Percentiles rank a stretch among this genome's conserved stretches.
phyloP scores from a whole-genome alignment of 495 filamentous ascomycete genomes.

The Podospora pseudocomata region DNA sequence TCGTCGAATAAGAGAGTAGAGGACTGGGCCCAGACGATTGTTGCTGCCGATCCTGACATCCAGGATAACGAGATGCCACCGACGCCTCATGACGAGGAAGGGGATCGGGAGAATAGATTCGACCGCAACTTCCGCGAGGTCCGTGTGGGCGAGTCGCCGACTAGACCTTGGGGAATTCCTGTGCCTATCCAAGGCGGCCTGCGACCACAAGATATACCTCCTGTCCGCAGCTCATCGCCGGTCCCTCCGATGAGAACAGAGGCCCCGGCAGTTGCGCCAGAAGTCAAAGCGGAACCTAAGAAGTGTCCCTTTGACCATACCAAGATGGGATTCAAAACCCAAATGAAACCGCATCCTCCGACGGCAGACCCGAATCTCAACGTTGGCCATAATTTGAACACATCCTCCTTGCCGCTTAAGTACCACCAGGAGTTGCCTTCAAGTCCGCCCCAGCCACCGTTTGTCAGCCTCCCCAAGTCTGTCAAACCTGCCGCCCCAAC shows the following conservation, averaged over 20 bases:
- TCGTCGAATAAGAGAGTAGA: conserved; percentile 63
- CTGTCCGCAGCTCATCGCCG: not conserved
- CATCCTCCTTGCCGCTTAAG: conserved; percentile 24
- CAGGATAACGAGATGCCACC: conserved; percentile 31
- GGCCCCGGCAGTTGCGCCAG: not conserved
- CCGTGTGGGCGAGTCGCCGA: conserved; percentile 82
- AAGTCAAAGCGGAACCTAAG: conserved; percentile 14
- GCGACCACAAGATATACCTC: conserved; percentile 21
- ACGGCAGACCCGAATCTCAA: conserved; percentile 9
- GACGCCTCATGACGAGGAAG: conserved; percentile 38
- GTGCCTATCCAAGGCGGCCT: conserved; percentile 45
- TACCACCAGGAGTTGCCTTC: conserved; percentile 16
- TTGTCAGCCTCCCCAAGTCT: conserved; percentile 35
- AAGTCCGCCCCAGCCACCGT: conserved; percentile 35
- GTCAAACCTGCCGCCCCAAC: conserved; percentile 22
- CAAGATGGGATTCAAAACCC: conserved; percentile 31
- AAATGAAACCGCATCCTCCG: conserved; percentile 15
- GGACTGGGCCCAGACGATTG: conserved; percentile 76
- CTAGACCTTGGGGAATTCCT: conserved; percentile 83
- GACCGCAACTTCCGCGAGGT: conserved; percentile 79
- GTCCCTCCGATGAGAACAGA: conserved; percentile 1
- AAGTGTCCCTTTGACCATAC: conserved; percentile 50
- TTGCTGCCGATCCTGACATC: conserved; percentile 42
- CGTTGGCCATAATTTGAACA: conserved; percentile 13
- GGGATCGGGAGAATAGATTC: conserved; percentile 56